Percentiles rank a stretch among this genome's conserved stretches.
These are phyloP conservation scores for Fusarium nygamai DNA, from an alignment of 2,329 filamentous ascomycete species.

Conservation along the genomic window DNA sequence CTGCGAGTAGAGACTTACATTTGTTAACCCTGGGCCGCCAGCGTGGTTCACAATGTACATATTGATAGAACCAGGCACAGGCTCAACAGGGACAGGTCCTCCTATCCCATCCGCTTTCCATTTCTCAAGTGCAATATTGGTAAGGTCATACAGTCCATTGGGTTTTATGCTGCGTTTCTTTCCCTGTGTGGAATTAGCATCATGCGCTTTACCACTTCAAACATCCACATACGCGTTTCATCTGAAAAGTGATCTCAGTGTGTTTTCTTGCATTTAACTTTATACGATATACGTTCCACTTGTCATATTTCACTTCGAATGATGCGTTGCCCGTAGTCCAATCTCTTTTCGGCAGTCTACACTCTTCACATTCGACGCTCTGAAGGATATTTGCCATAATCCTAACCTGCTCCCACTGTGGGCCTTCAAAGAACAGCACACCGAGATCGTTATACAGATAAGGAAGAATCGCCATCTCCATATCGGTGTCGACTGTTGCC, in stretches of 20 bases:
- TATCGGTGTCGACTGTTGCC: background rate
- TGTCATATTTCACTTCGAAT: background rate
- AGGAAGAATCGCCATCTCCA: background rate
- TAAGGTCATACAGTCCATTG: background rate
- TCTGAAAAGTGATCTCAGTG: background rate
- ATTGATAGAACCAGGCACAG: background rate
- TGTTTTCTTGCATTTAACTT: slow-evolving; percentile 15
- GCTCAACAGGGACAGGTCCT: background rate
- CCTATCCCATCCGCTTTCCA: background rate
- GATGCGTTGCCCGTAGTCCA: background rate
- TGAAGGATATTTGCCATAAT: slow-evolving; percentile 39
- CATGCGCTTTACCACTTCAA: background rate
- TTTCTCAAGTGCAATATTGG: background rate
- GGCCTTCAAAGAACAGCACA: slow-evolving; percentile 45
- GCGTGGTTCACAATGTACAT: background rate
- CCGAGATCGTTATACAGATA: slow-evolving; percentile 48
- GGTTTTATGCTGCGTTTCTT: background rate
- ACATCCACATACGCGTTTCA: slow-evolving; percentile 10
- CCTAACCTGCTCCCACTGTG: slow-evolving; percentile 28
- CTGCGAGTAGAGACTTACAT: slow-evolving; percentile 24
- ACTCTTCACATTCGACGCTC: slow-evolving; percentile 10
- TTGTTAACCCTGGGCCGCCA: slow-evolving; percentile 19
- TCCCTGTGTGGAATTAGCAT: background rate
- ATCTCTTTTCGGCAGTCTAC: background rate
- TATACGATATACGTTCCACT: slow-evolving; percentile 24